A percentile compares a stretch with the other conserved stretches of the same genome.
These are phyloP conservation scores for Pinus taeda DNA, from an alignment of 75 land plant genomes.

Conservation along the genomic window DNA sequence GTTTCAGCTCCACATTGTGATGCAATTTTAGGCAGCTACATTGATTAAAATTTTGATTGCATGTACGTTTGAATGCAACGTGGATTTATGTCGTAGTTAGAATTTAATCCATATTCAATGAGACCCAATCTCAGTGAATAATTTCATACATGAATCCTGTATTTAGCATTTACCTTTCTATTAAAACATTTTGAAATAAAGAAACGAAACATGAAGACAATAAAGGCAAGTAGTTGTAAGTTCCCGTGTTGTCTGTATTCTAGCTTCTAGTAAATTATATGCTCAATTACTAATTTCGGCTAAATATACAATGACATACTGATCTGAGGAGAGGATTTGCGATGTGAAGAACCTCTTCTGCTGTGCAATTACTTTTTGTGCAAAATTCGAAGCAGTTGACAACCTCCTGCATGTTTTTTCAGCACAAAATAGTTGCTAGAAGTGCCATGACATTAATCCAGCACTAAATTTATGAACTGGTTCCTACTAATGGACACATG, in stretches of 20 bases:
- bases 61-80: too few relatives aligned
- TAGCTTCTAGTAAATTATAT: not conserved
- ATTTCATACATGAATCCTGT: not conserved
- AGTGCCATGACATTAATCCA: not conserved
- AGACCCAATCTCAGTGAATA: not conserved
- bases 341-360: slow-evolving; percentile 23
- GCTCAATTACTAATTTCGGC: not conserved
- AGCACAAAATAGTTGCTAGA: not conserved
- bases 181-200: not conserved
- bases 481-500: too few relatives aligned
- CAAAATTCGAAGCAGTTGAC: slow-evolving; percentile 19
- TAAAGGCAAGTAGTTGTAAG: not conserved
- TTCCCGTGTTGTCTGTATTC: not conserved
- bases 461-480: too few relatives aligned
- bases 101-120: too few relatives aligned
- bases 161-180: not conserved
- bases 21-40: too few relatives aligned
- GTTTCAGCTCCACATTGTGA: too few relatives aligned
- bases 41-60: too few relatives aligned
- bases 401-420: slow-evolving; percentile 21
- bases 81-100: too few relatives aligned
- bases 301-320: not conserved
- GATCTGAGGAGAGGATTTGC: not conserved
- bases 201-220: not conserved
- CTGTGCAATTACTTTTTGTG: slow-evolving; percentile 40